Conservation (phyloP, 257 asterid genomes). For the Solanum rostratum region DNA sequence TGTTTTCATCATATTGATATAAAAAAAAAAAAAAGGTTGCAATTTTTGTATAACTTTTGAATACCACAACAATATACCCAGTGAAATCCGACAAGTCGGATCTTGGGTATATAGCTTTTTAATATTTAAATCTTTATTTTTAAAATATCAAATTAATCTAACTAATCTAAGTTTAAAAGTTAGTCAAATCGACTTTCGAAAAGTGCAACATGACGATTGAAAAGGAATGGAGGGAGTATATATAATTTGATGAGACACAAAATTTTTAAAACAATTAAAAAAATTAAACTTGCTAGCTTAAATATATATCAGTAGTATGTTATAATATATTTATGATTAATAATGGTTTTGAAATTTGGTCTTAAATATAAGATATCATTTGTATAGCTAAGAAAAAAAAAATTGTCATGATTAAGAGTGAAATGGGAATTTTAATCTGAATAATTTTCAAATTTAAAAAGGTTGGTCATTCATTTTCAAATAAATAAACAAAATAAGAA, state of each 20-base stretch:
- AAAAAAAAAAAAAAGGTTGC: no score
- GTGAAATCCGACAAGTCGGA: no score
- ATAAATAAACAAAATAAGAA: neutral
- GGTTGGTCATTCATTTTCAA: neutral
- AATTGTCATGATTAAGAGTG: neutral
- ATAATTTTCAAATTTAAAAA: neutral
- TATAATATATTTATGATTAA: neutral
- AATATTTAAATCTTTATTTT: no score
- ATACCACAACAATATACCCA: no score
- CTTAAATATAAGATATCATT: neutral
- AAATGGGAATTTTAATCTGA: neutral
- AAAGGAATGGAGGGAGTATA: no score
- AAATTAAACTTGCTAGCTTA: neutral
- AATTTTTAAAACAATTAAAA: neutral
- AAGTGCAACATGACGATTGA: no score
- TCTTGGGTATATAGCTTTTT: no score
- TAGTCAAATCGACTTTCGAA: no score
- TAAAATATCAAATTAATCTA: no score
- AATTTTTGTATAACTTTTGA: no score
- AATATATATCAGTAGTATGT: neutral
- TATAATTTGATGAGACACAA: neutral
- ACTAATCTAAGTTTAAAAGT: no score
- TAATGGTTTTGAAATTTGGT: neutral
- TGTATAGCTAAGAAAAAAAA: neutral
- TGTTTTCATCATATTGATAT: no score